A percentile compares a stretch with the other conserved stretches of the same genome.
phyloP scores from a whole-genome alignment of 116 monocot genomes.

The Papilionanthe hybrid region DNA sequence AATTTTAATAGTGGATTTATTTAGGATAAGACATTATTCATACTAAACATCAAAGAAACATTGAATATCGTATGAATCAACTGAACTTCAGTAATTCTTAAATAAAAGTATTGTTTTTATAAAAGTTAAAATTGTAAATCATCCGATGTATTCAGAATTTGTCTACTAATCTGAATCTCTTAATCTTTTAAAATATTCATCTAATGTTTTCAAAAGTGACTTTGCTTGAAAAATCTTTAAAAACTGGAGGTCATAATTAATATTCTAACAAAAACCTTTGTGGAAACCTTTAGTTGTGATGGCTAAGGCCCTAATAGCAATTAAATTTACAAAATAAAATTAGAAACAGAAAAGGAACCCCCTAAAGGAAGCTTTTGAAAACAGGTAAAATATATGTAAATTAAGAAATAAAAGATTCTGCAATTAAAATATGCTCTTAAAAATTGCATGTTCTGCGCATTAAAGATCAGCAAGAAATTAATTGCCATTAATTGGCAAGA shows the following conservation, averaged over 20 bases:
- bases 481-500: not conserved
- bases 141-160: too few relatives aligned
- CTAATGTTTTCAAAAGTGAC: too few relatives aligned
- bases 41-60: too few relatives aligned
- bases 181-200: too few relatives aligned
- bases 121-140: too few relatives aligned
- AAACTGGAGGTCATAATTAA: not conserved
- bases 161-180: too few relatives aligned
- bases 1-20: too few relatives aligned
- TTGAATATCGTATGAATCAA: too few relatives aligned
- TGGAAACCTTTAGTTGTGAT: not conserved
- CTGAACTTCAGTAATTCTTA: too few relatives aligned
- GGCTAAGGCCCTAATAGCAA: not conserved
- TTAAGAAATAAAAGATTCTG: not conserved
- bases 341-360: not conserved
- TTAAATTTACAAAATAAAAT: not conserved
- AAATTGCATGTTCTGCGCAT: not conserved
- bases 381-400: not conserved
- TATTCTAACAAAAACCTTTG: not conserved
- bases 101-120: too few relatives aligned
- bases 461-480: not conserved
- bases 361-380: not conserved
- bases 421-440: not conserved
- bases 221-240: too few relatives aligned
- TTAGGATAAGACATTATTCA: too few relatives aligned